Percentiles rank a stretch among this genome's conserved stretches.
Evolutionary conservation across 2,329 filamentous ascomycete species (phyloP).

Genomic region (Biscogniauxia sp.): DNA sequence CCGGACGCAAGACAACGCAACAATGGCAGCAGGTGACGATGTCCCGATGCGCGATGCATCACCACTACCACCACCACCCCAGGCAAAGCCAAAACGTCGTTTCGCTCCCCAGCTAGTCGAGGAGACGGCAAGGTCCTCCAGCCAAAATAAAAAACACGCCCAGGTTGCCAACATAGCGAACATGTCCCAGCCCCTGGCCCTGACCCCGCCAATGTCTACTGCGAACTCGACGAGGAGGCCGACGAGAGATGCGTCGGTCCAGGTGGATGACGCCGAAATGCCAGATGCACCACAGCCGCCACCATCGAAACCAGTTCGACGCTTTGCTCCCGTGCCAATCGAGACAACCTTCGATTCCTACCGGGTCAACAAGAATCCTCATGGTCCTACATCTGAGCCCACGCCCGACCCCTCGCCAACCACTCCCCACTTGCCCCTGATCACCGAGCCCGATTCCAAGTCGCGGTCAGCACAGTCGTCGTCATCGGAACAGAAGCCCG

Average conservation of each 20-base stretch:
- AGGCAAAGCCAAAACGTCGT: conserved; percentile 30
- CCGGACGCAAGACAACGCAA: conserved; percentile 3
- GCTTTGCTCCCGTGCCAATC: conserved; percentile 67
- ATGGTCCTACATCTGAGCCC: conserved; percentile 56
- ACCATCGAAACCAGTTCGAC: conserved; percentile 36
- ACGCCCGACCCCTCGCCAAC: conserved; percentile 54
- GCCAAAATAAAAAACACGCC: conserved; percentile 16
- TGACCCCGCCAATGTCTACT: conserved; percentile 18
- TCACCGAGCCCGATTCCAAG: conserved; percentile 16
- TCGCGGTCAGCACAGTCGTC: conserved; percentile 10
- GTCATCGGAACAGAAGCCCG: background rate
- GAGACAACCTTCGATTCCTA: conserved; percentile 67
- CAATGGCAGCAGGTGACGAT: conserved; percentile 26
- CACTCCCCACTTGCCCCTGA: conserved; percentile 40
- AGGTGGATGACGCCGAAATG: conserved; percentile 28
- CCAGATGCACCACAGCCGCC: conserved; percentile 21
- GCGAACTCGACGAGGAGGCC: conserved; percentile 19
- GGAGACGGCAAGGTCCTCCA: conserved; percentile 30
- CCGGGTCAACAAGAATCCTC: conserved; percentile 42
- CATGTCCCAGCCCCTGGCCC: conserved; percentile 1
- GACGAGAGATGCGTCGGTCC: conserved; percentile 30
- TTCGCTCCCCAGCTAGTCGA: conserved; percentile 36
- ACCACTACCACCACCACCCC: conserved; percentile 14
- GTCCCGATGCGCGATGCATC: conserved; percentile 27
- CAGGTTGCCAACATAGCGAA: background rate